phyloP scores from a whole-genome alignment of 768 basidiomycete species.

The Tephrocybe sp. region DNA sequence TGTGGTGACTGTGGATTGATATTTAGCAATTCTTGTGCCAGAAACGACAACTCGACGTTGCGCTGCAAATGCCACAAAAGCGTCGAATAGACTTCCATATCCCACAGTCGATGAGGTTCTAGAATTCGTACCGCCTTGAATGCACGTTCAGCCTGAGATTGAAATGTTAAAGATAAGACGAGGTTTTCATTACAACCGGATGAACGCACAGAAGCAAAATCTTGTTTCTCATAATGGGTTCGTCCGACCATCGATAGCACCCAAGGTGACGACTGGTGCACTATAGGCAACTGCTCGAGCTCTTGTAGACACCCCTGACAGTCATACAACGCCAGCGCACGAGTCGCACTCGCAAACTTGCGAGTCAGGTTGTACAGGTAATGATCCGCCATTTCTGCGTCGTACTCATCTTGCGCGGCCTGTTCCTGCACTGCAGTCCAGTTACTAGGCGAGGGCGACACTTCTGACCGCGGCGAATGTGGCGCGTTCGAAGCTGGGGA shows the following conservation, averaged over 20 bases:
- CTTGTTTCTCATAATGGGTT: slow-evolving; percentile 86
- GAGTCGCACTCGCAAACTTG: slow-evolving; percentile 78
- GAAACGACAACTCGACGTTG: slow-evolving; percentile 81
- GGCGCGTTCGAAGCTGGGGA: slow-evolving; percentile 59
- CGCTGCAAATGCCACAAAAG: slow-evolving; percentile 93
- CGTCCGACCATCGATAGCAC: slow-evolving; percentile 82
- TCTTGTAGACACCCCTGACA: slow-evolving; percentile 73
- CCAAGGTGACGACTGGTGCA: slow-evolving; percentile 74
- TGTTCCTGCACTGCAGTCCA: slow-evolving; percentile 71
- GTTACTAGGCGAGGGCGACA: slow-evolving; percentile 59
- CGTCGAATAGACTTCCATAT: slow-evolving; percentile 97
- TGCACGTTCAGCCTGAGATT: slow-evolving; percentile 79
- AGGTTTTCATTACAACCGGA: slow-evolving; percentile 15
- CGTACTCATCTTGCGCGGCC: slow-evolving; percentile 70
- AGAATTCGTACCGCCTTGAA: slow-evolving; percentile 79
- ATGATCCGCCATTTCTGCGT: slow-evolving; percentile 74
- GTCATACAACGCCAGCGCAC: slow-evolving; percentile 74
- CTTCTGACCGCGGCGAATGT: slow-evolving; percentile 64
- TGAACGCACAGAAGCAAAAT: slow-evolving; percentile 81
- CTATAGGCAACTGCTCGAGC: slow-evolving; percentile 72
- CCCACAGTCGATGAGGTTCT: slow-evolving; percentile 87
- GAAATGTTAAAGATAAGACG: slow-evolving; percentile 24
- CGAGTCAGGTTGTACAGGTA: slow-evolving; percentile 82
- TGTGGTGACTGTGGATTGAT: slow-evolving; percentile 82
- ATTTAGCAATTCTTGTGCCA: slow-evolving; percentile 89